Base-by-base conservation (phyloP, 805 yeast species). In the Jamesozyma hellenica region DNA sequence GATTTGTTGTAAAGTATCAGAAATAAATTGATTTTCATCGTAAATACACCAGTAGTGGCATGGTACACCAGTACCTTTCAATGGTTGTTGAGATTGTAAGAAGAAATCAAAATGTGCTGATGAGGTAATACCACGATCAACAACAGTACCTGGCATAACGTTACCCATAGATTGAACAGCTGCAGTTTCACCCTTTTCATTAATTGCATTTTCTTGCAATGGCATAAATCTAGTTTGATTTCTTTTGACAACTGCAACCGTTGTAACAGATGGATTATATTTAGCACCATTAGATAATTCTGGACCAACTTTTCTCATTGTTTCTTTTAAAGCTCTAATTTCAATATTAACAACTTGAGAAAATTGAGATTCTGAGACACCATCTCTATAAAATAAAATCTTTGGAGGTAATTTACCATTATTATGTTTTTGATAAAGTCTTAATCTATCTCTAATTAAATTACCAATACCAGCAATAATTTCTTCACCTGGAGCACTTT, bases 1-100 rank as follows among this genome's bases (percentile, higher is more conserved):
- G 17, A 50, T 41, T 40, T 46, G 45, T 38, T 49, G 55, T 37
- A 49, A 40, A 33, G 39, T 32, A 37, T 51, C 55, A 28, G 52
- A 48, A 2, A 27, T 36, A 30, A 35, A 44, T 27, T 40, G 41
- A 28, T 48, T 50, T 36, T 48, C 53, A 38, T 48, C 49, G 38
- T 49, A 50, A 19, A 45, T 40, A 42, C 52, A 51, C 50, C 54
- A 50, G 30, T 51, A 50, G 31, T 47, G 54, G 27, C 53, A 48
- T 41, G 53, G 50, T 19, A 47, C 55, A 43, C 55, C 55, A 26
- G 55, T 51, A 46, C 51, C 52, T 25, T 47, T 46, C 28, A 51
- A 32, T 9, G 49, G 42, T 38, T 48, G 49, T 34, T 48, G 52
- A 3, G 54, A 50, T 42, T 50, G 51, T 32, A 47, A 35, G 45